Evolutionary conservation across 2,329 filamentous ascomycete species (phyloP), one percentile per base, ranked within the genome.

Genomic region (Colletotrichum lupini): DNA sequence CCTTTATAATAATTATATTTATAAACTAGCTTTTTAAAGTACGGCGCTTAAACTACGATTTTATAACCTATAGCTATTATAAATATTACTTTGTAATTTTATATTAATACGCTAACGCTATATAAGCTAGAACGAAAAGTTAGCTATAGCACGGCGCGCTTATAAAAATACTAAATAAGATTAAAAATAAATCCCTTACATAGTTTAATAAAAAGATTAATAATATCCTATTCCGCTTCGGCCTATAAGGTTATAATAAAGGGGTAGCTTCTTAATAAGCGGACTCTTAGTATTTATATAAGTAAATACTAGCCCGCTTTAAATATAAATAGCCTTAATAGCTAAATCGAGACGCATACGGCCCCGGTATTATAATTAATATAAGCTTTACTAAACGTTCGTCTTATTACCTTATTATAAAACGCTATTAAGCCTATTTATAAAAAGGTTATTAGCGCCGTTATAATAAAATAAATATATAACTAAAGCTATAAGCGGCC

Each of bases 151-250:
- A 67, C 5, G 8, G 24, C 6, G 0, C 35, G 12, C 26, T 32
- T 9, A 9, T 67, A 4, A 35, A 35, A 67, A 32, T 67, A 67
- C 19, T 14, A 6, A 2, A 67, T 9, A 4, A 67, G 24, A n/a
- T 52, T 67, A 3, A 22, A 59, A 52, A 35, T 67, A 2, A 58
- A 67, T 59, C 37, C 53, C 12, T 9, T n/a, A n/a, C 12, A 6
- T 9, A 37, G 63, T 14, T 67, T 52, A 6, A 67, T 52, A 5
- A 67, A 67, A 3, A 67, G 55, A 24, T 67, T 5, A 11, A 67
- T 6, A 22, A 67, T 59, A 8, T 16, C n/a, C n/a, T n/a, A n/a
- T n/a, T n/a, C n/a, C n/a, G n/a, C n/a, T n/a, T n/a, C n/a, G n/a
- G n/a, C n/a, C n/a, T n/a, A n/a, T n/a, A n/a, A n/a, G n/a, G n/a